A percentile compares a stretch with the other conserved stretches of the same genome.
Evolutionary conservation across 2,329 filamentous ascomycete genomes (phyloP).

Genomic region (Laburnicola sp.): DNA sequence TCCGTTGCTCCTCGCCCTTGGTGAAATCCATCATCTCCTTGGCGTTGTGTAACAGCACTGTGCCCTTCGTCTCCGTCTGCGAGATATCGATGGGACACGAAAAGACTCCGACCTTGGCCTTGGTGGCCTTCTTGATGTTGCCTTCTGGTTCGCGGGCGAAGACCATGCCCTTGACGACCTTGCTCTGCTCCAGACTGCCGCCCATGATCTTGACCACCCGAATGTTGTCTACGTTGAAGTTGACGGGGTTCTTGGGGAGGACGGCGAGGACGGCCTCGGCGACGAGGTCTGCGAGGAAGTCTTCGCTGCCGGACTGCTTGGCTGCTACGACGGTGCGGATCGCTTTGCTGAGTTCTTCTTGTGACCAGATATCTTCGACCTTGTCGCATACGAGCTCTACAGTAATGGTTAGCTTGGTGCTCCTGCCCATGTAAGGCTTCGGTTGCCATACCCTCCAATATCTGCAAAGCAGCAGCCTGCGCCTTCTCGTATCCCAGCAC

Average conservation of each 20-base stretch:
- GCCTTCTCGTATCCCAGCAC: slow-evolving; percentile 95
- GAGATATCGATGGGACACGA: slow-evolving; percentile 93
- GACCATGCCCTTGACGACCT: slow-evolving; percentile 96
- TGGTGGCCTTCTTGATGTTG: slow-evolving; percentile 80
- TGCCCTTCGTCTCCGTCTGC: slow-evolving; percentile 98
- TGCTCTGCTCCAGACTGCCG: slow-evolving; percentile 89
- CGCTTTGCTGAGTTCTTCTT: slow-evolving; percentile 88
- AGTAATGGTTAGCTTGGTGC: slow-evolving; percentile 19
- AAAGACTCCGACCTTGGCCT: slow-evolving; percentile 96
- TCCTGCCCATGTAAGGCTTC: not conserved
- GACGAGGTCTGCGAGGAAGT: slow-evolving; percentile 82
- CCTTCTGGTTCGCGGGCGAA: slow-evolving; percentile 96
- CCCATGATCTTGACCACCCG: slow-evolving; percentile 99
- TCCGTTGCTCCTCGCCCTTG: slow-evolving; percentile 90
- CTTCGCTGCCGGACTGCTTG: slow-evolving; percentile 94
- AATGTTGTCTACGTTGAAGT: slow-evolving; percentile 99
- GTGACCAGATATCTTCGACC: slow-evolving; percentile 79
- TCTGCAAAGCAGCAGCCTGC: slow-evolving; percentile 81
- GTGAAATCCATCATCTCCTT: slow-evolving; percentile 99
- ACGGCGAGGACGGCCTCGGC: slow-evolving; percentile 83
- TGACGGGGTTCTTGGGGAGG: slow-evolving; percentile 88
- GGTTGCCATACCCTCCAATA: slow-evolving; percentile 66
- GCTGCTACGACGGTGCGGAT: slow-evolving; percentile 93
- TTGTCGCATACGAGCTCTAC: slow-evolving; percentile 84
- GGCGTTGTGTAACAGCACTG: slow-evolving; percentile 92